A percentile compares a stretch with the other conserved stretches of the same genome.
Evolutionary conservation across 805 yeast genomes (phyloP).

Genomic region (Tetrapisispora phaffii): DNA sequence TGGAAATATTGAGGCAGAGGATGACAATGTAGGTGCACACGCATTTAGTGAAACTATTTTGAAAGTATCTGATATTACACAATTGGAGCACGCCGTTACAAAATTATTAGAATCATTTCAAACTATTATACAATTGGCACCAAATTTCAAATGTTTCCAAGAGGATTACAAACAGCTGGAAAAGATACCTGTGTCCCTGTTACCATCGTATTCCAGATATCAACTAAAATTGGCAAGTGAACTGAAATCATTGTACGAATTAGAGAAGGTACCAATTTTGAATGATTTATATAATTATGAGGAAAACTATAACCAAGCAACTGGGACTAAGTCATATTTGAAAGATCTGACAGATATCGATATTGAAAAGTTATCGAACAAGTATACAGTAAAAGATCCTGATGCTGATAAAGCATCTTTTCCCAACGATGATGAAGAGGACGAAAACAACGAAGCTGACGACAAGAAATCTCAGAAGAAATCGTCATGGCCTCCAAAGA

Average conservation of each 20-base stretch:
- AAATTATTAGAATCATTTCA: slow-evolving; percentile 44
- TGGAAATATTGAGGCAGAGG: background rate
- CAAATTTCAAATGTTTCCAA: slow-evolving; percentile 38
- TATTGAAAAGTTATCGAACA: slow-evolving; percentile 11
- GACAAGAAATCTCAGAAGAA: slow-evolving; percentile 10
- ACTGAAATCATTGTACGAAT: slow-evolving; percentile 43
- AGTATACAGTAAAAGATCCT: slow-evolving; percentile 8
- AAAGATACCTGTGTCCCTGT: slow-evolving; percentile 31
- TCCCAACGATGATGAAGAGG: slow-evolving; percentile 12
- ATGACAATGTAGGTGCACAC: background rate
- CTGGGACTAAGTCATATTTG: slow-evolving; percentile 12
- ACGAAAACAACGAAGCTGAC: slow-evolving; percentile 22
- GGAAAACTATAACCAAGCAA: slow-evolving; percentile 9
- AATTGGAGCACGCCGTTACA: slow-evolving; percentile 44
- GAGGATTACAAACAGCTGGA: slow-evolving; percentile 27
- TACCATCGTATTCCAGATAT: slow-evolving; percentile 42
- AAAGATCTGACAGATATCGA: slow-evolving; percentile 13
- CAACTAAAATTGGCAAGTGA: slow-evolving; percentile 51
- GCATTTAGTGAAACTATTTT: background rate
- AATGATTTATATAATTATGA: slow-evolving; percentile 44
- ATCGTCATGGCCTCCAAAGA: slow-evolving; percentile 46
- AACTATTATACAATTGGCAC: slow-evolving; percentile 46
- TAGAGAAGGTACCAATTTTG: slow-evolving; percentile 42
- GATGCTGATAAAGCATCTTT: background rate
- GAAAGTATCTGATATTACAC: slow-evolving; percentile 12